Percentiles rank a stretch among this genome's conserved stretches.
phyloP scores from a whole-genome alignment of 768 basidiomycete genomes.

The Favolaschia claudopus region DNA sequence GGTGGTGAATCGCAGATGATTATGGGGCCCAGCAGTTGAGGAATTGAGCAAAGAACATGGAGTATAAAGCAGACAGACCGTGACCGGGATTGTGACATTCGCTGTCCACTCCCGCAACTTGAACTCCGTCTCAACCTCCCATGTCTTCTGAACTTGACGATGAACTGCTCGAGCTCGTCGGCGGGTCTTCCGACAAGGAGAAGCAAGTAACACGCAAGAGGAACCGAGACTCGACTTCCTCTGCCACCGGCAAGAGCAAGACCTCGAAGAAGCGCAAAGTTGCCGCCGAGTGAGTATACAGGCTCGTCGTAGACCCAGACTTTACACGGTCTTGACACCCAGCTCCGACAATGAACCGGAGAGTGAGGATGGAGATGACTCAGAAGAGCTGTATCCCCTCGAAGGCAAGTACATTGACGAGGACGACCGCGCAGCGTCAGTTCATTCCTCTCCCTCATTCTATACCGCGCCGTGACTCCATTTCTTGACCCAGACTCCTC shows the following conservation, averaged over 20 bases:
- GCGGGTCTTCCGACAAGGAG: constrained; percentile 57
- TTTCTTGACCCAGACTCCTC: constrained; percentile 64
- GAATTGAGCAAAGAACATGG: too few relatives aligned
- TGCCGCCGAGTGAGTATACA: constrained; percentile 66
- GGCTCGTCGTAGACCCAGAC: constrained; percentile 13
- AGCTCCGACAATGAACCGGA: constrained; percentile 58
- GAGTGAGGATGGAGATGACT: constrained; percentile 58
- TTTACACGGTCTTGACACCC: constrained; percentile 14
- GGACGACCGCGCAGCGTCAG: constrained; percentile 82
- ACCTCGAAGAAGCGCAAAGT: constrained; percentile 71
- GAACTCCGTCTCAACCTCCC: too few relatives aligned
- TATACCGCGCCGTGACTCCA: constrained; percentile 28
- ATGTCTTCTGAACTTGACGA: constrained; percentile 53
- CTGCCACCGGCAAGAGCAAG: constrained; percentile 36
- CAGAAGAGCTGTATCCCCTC: constrained; percentile 78
- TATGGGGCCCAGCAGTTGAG: too few relatives aligned
- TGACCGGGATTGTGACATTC: too few relatives aligned
- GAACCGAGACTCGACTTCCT: constrained; percentile 49
- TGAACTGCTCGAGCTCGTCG: constrained; percentile 84
- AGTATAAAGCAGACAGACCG: too few relatives aligned
- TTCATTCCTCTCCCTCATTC: constrained; percentile 33
- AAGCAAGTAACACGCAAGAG: constrained; percentile 63
- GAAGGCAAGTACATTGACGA: constrained; percentile 93
- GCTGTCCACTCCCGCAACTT: too few relatives aligned
- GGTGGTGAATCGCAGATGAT: too few relatives aligned